Evolutionary conservation across 1,139 yeast species (phyloP).

Genomic region (Casaregolazyma suthepensis): DNA sequence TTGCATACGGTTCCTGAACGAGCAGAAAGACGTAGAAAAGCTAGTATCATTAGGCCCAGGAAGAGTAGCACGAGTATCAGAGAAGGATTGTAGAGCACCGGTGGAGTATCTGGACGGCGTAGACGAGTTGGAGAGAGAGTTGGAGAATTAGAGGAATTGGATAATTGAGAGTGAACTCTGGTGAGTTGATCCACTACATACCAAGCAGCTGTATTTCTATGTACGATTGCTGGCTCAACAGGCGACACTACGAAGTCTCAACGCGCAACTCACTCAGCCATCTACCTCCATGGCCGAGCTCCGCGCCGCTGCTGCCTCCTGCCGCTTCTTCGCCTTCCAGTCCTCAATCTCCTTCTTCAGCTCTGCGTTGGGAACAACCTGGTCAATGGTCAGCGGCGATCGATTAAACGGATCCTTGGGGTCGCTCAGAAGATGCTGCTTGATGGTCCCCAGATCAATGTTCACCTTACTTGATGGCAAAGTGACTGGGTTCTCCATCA

Average conservation of each 20-base stretch:
- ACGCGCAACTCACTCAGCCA: not conserved
- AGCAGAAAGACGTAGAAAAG: conserved; percentile 14
- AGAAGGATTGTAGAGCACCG: conserved; percentile 10
- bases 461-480: conserved; percentile 79
- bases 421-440: conserved; percentile 89
- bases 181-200: too few species aligned
- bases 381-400: conserved; percentile 81
- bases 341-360: conserved; percentile 55
- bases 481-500: conserved; percentile 94
- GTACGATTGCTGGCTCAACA: not conserved
- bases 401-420: conserved; percentile 97
- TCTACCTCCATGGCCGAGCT: conserved; percentile 3
- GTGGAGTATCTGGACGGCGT: conserved; percentile 13
- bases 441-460: conserved; percentile 86
- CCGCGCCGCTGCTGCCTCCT: conserved; percentile 7
- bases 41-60: conserved; percentile 30
- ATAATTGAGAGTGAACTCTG: too few species aligned
- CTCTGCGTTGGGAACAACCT: conserved; percentile 68
- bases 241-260: too few species aligned
- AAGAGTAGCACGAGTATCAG: conserved; percentile 21
- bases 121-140: conserved; percentile 4
- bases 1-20: conserved; percentile 21
- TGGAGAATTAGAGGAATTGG: not conserved
- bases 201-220: not conserved
- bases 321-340: conserved; percentile 38